A percentile compares a stretch with the other conserved stretches of the same genome.
phyloP scores from a whole-genome alignment of 1,284 basidiomycete genomes.

The Tilletia walkeri region DNA sequence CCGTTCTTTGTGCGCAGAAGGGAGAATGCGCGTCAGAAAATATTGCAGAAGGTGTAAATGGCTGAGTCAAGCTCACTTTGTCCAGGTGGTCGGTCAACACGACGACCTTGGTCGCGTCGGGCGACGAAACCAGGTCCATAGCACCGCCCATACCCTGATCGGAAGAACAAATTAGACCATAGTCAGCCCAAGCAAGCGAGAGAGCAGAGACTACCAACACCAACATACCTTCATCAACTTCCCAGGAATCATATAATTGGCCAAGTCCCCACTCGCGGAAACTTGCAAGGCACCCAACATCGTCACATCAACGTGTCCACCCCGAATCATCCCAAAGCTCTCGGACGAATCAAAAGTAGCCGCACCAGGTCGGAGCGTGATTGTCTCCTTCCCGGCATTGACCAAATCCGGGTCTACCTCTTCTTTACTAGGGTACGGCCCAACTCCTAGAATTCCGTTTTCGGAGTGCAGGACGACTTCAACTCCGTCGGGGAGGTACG shows the following conservation, averaged over 20 bases:
- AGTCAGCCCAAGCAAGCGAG: not conserved
- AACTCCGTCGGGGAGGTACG: slow-evolving; percentile 48
- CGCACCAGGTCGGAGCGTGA: slow-evolving; percentile 25
- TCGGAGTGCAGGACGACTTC: slow-evolving; percentile 90
- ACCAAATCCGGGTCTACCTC: slow-evolving; percentile 91
- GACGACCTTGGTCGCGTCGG: slow-evolving; percentile 19
- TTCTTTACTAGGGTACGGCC: slow-evolving; percentile 75
- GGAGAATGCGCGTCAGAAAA: not conserved
- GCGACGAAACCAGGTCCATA: slow-evolving; percentile 22
- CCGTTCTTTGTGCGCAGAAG: not conserved
- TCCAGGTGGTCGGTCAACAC: slow-evolving; percentile 22
- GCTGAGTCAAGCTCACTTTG: not conserved
- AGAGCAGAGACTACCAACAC: not conserved
- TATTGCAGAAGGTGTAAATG: not conserved
- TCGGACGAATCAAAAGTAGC: slow-evolving; percentile 22
- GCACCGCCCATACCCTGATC: slow-evolving; percentile 24
- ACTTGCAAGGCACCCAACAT: slow-evolving; percentile 24
- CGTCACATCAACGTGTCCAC: slow-evolving; percentile 22
- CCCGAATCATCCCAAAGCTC: slow-evolving; percentile 24
- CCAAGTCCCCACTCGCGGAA: slow-evolving; percentile 17
- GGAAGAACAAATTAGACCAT: not conserved
- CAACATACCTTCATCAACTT: slow-evolving; percentile 17
- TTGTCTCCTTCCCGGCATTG: slow-evolving; percentile 60
- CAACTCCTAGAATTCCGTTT: slow-evolving; percentile 90
- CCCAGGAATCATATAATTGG: slow-evolving; percentile 23